Evolutionary conservation across 176 grass and related monocot species (phyloP).

Genomic region (Raddia distichophylla): DNA sequence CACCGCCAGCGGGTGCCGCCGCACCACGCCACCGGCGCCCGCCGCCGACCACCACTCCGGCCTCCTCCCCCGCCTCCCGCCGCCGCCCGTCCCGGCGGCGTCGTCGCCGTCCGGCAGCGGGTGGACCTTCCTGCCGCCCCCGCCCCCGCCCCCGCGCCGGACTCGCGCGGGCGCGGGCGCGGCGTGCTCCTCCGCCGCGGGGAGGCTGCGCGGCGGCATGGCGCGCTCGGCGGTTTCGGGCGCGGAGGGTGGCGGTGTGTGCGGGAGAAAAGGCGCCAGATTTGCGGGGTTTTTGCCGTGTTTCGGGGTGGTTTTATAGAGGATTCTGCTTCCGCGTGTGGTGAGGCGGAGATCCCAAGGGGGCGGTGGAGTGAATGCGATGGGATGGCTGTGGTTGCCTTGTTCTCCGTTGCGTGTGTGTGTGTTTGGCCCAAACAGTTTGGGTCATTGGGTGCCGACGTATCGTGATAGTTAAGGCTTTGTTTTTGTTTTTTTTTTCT

Average conservation of each 20-base stretch:
- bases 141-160: background rate
- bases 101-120: background rate
- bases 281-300: background rate
- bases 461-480: too few relatives aligned
- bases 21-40: conserved; percentile 19
- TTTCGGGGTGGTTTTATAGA: background rate
- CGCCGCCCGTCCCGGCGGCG: background rate
- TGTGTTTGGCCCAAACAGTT: too few relatives aligned
- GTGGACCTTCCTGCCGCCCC: conserved; percentile 31
- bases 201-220: conserved; percentile 58
- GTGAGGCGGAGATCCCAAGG: conserved; percentile 24
- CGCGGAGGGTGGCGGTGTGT: too few relatives aligned
- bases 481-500: too few relatives aligned
- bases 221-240: background rate
- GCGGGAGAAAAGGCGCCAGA: background rate
- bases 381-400: background rate
- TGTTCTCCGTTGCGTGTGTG: too few relatives aligned
- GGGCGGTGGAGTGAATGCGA: conserved; percentile 11
- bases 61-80: background rate
- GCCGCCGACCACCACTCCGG: conserved; percentile 42
- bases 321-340: background rate
- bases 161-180: background rate
- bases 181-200: conserved; percentile 4
- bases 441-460: too few relatives aligned
- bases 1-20: conserved; percentile 60